Conservation (phyloP, 2,329 filamentous ascomycete species). For the Zelopaecilomyces penicillatus region DNA sequence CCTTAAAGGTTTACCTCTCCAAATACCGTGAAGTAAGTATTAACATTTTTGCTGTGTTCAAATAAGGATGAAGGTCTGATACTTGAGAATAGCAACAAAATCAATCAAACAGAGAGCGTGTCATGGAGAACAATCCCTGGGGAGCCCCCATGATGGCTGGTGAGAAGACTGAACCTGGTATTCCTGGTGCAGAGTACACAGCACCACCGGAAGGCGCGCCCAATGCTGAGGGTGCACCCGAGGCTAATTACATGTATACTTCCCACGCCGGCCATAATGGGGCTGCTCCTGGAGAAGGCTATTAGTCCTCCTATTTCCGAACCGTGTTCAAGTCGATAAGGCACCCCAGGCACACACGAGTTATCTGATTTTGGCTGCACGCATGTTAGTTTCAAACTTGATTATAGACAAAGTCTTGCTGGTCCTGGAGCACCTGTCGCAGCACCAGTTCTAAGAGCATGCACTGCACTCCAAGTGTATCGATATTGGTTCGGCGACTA, state of each 20-base stretch:
- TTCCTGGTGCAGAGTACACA: conserved; percentile 28
- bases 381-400: no score
- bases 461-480: no score
- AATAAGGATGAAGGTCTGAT: conserved; percentile 6
- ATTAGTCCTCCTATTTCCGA: conserved; percentile 24
- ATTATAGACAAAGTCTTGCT: no score
- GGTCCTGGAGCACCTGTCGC: no score
- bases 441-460: no score
- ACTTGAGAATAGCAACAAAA: conserved; percentile 29
- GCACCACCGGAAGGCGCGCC: conserved; percentile 34
- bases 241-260: conserved; percentile 44
- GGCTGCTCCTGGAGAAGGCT: conserved; percentile 42
- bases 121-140: conserved; percentile 27
- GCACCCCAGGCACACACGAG: no score
- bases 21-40: conserved; percentile 90
- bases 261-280: conserved; percentile 52
- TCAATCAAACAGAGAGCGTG: conserved; percentile 31
- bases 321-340: no score
- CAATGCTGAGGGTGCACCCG: conserved; percentile 31
- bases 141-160: conserved; percentile 22
- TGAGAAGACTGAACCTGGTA: conserved; percentile 22
- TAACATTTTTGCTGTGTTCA: not conserved
- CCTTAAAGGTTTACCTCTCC: conserved; percentile 93
- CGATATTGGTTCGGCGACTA: no score
- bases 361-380: no score